These are phyloP conservation scores for Millerozyma miso DNA, from an alignment of 805 yeast species.

Conservation along the genomic window DNA sequence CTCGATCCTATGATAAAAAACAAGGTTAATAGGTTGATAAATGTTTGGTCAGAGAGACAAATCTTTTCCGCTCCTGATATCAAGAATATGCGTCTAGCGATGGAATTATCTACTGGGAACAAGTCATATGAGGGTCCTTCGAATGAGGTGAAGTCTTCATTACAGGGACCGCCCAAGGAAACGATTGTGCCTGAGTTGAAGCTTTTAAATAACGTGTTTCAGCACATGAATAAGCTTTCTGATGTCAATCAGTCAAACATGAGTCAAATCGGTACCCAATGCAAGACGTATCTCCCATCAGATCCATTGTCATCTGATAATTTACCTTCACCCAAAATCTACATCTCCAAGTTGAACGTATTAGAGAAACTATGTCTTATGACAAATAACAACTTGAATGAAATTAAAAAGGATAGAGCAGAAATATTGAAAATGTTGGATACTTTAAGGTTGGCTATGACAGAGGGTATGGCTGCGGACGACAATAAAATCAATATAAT, in stretches of 20 bases:
- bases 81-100: conserved; percentile 20
- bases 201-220: conserved; percentile 27
- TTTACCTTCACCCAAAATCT: conserved; percentile 35
- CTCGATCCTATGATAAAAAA: conserved; percentile 38
- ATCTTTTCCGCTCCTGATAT: conserved; percentile 36
- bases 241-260: conserved; percentile 30
- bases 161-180: conserved; percentile 1
- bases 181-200: conserved; percentile 27
- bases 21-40: conserved; percentile 47
- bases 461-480: conserved; percentile 27
- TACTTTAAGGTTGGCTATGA: conserved; percentile 16
- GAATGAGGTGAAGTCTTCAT: background rate
- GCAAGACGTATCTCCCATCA: conserved; percentile 31
- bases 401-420: conserved; percentile 23
- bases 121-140: conserved; percentile 1
- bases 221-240: conserved; percentile 22
- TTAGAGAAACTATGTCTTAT: conserved; percentile 35
- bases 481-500: conserved; percentile 31
- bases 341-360: conserved; percentile 35
- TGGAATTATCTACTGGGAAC: conserved; percentile 16
- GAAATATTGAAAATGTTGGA: conserved; percentile 25
- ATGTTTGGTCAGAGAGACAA: conserved; percentile 54
- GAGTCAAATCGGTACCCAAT: conserved; percentile 35
- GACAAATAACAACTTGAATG: conserved; percentile 27
- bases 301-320: conserved; percentile 32